phyloP scores from a whole-genome alignment of 768 basidiomycete genomes.

The Podaxis pistillaris region DNA sequence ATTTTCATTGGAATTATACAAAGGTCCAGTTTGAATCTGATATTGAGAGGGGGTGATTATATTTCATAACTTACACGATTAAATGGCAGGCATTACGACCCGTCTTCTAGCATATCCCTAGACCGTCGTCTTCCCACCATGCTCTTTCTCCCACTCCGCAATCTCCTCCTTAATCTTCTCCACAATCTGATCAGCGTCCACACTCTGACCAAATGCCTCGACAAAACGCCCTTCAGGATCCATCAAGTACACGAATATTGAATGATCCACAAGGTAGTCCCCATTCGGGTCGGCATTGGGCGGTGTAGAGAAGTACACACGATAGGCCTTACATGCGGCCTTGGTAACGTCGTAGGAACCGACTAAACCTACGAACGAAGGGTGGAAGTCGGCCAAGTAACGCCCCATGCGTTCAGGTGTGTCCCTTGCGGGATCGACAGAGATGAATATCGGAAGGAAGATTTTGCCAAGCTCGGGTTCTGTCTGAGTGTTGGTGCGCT shows the following conservation, averaged over 20 bases:
- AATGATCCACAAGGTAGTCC: conserved; percentile 97
- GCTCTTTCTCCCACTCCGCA: conserved; percentile 40
- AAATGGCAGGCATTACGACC: neutral
- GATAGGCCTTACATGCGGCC: conserved; percentile 88
- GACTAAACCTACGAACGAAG: conserved; percentile 82
- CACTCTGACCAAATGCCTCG: conserved; percentile 92
- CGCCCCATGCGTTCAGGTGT: conserved; percentile 53
- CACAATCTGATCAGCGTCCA: conserved; percentile 64
- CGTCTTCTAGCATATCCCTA: neutral
- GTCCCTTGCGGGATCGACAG: conserved; percentile 96
- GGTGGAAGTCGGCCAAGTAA: conserved; percentile 87
- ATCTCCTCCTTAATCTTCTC: conserved; percentile 55
- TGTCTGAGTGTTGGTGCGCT: conserved; percentile 26
- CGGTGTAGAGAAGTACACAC: conserved; percentile 98
- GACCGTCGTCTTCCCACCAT: conserved; percentile 31
- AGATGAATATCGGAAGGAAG: conserved; percentile 91
- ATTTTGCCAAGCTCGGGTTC: conserved; percentile 68
- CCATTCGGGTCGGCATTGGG: conserved; percentile 83
- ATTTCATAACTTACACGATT: neutral
- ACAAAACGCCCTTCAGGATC: conserved; percentile 93
- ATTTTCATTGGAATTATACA: no score
- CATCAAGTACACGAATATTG: conserved; percentile 98
- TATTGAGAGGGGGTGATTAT: neutral
- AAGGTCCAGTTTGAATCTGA: neutral
- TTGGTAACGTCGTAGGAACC: conserved; percentile 85